phyloP scores from a whole-genome alignment of 2,329 filamentous ascomycete species.

The Diaporthe vaccinii region DNA sequence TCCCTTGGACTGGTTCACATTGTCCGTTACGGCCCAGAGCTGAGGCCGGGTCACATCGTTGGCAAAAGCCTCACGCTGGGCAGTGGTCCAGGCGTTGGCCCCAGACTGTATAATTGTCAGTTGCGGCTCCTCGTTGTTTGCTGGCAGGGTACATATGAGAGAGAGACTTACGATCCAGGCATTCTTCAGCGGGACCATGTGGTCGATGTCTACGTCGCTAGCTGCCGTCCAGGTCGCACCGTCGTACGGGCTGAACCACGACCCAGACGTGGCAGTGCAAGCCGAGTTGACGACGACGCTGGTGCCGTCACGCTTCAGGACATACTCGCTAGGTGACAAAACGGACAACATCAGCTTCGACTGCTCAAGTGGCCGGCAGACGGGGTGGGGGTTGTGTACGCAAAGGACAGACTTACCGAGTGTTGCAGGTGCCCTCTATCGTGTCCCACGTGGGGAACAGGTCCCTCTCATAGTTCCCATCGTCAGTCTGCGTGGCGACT shows the following conservation, averaged over 20 bases:
- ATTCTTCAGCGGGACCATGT: slow-evolving; percentile 85
- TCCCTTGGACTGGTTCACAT: slow-evolving; percentile 81
- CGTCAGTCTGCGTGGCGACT: slow-evolving; percentile 67
- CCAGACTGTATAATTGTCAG: slow-evolving; percentile 66
- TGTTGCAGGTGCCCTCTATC: slow-evolving; percentile 77
- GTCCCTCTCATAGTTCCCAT: slow-evolving; percentile 72
- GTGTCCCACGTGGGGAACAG: slow-evolving; percentile 81
- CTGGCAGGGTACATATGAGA: background rate
- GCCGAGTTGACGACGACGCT: slow-evolving; percentile 69
- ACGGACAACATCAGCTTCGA: background rate
- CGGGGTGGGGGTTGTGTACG: background rate
- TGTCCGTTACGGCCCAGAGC: slow-evolving; percentile 83
- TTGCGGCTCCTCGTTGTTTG: slow-evolving; percentile 14
- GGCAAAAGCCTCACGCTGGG: slow-evolving; percentile 76
- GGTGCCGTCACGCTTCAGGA: slow-evolving; percentile 80
- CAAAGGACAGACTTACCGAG: slow-evolving; percentile 58
- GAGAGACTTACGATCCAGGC: slow-evolving; percentile 75
- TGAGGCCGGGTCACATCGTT: slow-evolving; percentile 84
- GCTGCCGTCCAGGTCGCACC: slow-evolving; percentile 77
- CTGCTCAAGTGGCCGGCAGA: background rate
- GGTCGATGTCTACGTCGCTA: slow-evolving; percentile 84
- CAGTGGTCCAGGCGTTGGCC: slow-evolving; percentile 78
- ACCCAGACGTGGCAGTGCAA: slow-evolving; percentile 75
- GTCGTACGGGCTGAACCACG: slow-evolving; percentile 81
- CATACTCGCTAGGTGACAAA: slow-evolving; percentile 65